Evolutionary conservation across 163 green algal genomes (phyloP), one percentile per base, ranked within the genome.

Genomic region (Smithsoniella earleae): DNA sequence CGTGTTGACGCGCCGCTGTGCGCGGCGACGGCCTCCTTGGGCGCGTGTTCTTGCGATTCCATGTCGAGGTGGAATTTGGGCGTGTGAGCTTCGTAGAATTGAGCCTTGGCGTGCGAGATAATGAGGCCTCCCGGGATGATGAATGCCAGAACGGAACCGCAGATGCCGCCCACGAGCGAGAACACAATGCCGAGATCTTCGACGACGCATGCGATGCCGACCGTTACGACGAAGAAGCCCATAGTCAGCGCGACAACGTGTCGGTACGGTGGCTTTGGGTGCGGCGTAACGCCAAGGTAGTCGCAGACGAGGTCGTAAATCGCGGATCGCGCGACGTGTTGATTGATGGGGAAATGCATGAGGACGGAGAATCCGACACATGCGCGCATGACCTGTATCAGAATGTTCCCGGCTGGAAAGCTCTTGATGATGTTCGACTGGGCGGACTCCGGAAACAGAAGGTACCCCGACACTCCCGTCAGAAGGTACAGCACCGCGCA

Each of bases 381-480:
- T 25, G 33, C 31, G 25, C 49, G 49, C 49, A 64, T 64, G 6
- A 64, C 25, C 49, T 64, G 49, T 27, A 64, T 64, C 25, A 64
- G 8, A 1, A 27, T 27, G 49, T 64, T 27, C 8, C 33, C 49
- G 25, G 49, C 25, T 27, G 49, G 49, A 27, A 64, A 64, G 49
- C 33, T 64, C 25, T 64, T 64, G 49, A 64, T 25, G 49, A 64
- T 64, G 49, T 64, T 64, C 25, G 49, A 64, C 8, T 64, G 8
- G 6, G 1, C 49, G 49, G 31, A 25, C 8, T 18, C 25, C 49
- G 49, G 49, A 27, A 36, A 64, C 8, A 64, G 49, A 1, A 64
- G 1, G 49, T 64, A 64, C 25, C 49, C 49, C 5, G 49, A 25
- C 13, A 13, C 49, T 25, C 49, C 49, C 25, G 49, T 64, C 49